A percentile compares a stretch with the other conserved stretches of the same genome.
Evolutionary conservation across 805 yeast species (phyloP).

Genomic region (Citeromyces matritensis): DNA sequence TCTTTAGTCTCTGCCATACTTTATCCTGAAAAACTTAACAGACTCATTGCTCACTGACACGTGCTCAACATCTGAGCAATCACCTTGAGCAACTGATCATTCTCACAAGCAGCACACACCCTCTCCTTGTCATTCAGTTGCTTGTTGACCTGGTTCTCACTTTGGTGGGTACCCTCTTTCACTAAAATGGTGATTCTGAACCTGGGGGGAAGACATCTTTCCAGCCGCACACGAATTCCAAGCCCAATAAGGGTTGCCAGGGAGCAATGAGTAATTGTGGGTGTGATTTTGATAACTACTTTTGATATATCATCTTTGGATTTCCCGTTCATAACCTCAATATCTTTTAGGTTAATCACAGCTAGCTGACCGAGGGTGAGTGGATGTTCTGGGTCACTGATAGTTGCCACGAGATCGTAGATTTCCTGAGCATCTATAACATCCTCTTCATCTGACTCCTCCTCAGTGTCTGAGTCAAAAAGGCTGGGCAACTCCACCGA

Average conservation of each 20-base stretch:
- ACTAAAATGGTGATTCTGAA: slow-evolving; percentile 67
- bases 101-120: slow-evolving; percentile 97
- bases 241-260: slow-evolving; percentile 91
- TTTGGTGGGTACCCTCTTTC: slow-evolving; percentile 89
- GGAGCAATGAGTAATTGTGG: slow-evolving; percentile 96
- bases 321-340: slow-evolving; percentile 47
- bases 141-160: slow-evolving; percentile 90
- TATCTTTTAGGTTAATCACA: slow-evolving; percentile 78
- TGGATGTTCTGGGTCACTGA: slow-evolving; percentile 97
- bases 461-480: slow-evolving; percentile 5
- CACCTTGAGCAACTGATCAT: slow-evolving; percentile 81
- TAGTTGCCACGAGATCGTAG: slow-evolving; percentile 70
- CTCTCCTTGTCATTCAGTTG: slow-evolving; percentile 95
- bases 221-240: slow-evolving; percentile 85
- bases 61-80: slow-evolving; percentile 84
- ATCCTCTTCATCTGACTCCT: slow-evolving; percentile 29
- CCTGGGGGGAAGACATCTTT: slow-evolving; percentile 75
- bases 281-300: slow-evolving; percentile 76
- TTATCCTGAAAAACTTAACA: neutral
- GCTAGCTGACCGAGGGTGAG: slow-evolving; percentile 86
- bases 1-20: too few relatives aligned
- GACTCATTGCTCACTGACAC: slow-evolving; percentile 28
- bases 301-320: slow-evolving; percentile 45
- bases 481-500: slow-evolving; percentile 1
- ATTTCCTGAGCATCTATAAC: slow-evolving; percentile 82